Conservation (phyloP, 345 rosid genomes). For the Populus alba region DNA sequence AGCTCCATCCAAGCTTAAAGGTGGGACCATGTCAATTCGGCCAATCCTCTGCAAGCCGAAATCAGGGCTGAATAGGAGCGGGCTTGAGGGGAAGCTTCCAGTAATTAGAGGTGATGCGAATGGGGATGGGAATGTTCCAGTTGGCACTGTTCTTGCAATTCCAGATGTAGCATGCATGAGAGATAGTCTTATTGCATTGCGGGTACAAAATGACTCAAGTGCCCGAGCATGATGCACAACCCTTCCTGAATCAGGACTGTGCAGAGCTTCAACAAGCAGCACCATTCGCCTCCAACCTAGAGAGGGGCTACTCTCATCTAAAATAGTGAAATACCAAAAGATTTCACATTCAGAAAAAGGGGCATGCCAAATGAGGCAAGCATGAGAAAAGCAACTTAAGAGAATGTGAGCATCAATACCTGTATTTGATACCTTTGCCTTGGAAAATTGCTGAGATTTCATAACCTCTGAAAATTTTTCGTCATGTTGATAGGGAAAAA, state of each 20-base stretch:
- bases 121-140: conserved; percentile 76
- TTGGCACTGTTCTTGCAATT: conserved; percentile 46
- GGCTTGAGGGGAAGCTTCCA: conserved; percentile 95
- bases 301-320: conserved; percentile 66
- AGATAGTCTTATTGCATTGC: conserved; percentile 66
- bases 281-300: conserved; percentile 96
- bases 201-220: conserved; percentile 78
- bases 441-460: conserved; percentile 43
- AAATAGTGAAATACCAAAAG: conserved; percentile 22
- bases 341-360: conserved; percentile 21
- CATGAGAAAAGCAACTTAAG: background rate
- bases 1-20: conserved; percentile 82
- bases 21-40: conserved; percentile 84
- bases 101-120: conserved; percentile 79
- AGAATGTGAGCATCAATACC: conserved; percentile 31
- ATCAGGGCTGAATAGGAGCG: conserved; percentile 84
- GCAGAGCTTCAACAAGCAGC: conserved; percentile 90
- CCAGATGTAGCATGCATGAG: conserved; percentile 58
- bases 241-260: conserved; percentile 83
- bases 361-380: conserved; percentile 3
- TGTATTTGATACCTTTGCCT: conserved; percentile 36
- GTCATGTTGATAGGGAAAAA: conserved; percentile 72
- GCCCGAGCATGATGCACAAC: conserved; percentile 80
- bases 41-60: conserved; percentile 64
- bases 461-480: conserved; percentile 62